Base-by-base conservation (phyloP, 2,329 filamentous ascomycete genomes). In the Thielaviopsis euricoi region DNA sequence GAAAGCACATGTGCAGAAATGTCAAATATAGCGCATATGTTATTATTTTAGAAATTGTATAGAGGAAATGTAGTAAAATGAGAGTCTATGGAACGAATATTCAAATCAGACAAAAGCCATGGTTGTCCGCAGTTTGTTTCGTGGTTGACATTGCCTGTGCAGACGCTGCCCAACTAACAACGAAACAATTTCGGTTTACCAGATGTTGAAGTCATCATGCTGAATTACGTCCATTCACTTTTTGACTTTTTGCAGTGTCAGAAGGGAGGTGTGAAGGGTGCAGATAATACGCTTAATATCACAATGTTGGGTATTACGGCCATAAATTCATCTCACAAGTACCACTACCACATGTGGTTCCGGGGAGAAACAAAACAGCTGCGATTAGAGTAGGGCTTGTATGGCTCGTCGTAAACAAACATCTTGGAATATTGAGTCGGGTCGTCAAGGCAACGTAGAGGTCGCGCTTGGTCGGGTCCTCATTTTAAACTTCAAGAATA, bases 401-500 rank as follows among this genome's bases (percentile, higher is more conserved):
- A 29, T 22, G 6, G 10, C 9, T 19, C 15, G 4, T 15, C 15
- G 53, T 29, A 29, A 49, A 23, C 12, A 25, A 22, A 51, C 26
- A 74, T 81, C 78, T 81, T 73, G 73, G 68, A 62, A 73, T 60
- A 74, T 80, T 80, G 77, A 74, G 74, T 80, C 76, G 81, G 79
- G 79, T 82, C 78, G 81, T 82, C 79, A 80, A 65, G 79, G 76
- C 74, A 79, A 82, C 79, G 81, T 82, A 79, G 78, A 53, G 77
- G 71, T 76, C 68, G 76, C 69, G 76, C 76, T 77, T n/a, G 46
- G 46, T 49, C 55, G 56, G 79, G 78, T 79, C 77, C 79, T 82
- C 79, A 76, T 80, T 78, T 80, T 75, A 71, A 82, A 81, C 79
- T 79, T 82, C 82, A 82, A 82, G 76, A 73, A 72, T 77, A 81